These are phyloP conservation scores for Cytospora mali DNA, from an alignment of 2,329 filamentous ascomycete species.

Conservation along the genomic window DNA sequence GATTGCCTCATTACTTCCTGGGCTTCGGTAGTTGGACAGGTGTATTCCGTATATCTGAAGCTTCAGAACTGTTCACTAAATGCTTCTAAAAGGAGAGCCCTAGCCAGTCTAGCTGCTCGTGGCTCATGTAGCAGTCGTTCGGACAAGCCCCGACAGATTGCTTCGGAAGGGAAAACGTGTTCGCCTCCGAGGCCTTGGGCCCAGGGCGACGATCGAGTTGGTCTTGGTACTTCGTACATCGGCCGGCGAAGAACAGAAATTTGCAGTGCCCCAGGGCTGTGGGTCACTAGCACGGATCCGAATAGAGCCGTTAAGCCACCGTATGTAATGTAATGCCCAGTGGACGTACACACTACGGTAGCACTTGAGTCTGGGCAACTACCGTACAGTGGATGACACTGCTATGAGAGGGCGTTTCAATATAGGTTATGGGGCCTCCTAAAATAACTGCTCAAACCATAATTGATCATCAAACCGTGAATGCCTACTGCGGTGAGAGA, in stretches of 20 bases:
- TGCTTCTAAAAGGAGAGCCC: slow-evolving; percentile 2
- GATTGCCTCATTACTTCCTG: neutral
- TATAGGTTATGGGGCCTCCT: no score
- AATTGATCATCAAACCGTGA: no score
- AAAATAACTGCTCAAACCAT: no score
- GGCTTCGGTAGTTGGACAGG: neutral
- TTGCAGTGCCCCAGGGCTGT: neutral
- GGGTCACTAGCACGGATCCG: slow-evolving; percentile 21
- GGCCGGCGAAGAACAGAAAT: slow-evolving; percentile 9
- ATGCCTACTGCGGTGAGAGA: neutral
- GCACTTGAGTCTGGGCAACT: no score
- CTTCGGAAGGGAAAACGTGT: slow-evolving; percentile 18
- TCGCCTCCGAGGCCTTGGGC: slow-evolving; percentile 21
- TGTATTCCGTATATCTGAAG: slow-evolving; percentile 6
- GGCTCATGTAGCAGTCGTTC: slow-evolving; percentile 26
- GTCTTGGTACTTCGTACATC: slow-evolving; percentile 10
- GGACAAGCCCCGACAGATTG: slow-evolving; percentile 16
- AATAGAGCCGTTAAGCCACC: slow-evolving; percentile 18
- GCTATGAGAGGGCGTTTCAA: no score
- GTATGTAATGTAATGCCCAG: no score
- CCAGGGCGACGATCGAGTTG: slow-evolving; percentile 14
- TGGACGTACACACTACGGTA: no score
- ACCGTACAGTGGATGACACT: no score
- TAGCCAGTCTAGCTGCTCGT: neutral
- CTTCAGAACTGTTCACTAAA: slow-evolving; percentile 9